phyloP scores from a whole-genome alignment of 1,284 basidiomycete genomes.

The Microbotryum lychnidis-dioicae region DNA sequence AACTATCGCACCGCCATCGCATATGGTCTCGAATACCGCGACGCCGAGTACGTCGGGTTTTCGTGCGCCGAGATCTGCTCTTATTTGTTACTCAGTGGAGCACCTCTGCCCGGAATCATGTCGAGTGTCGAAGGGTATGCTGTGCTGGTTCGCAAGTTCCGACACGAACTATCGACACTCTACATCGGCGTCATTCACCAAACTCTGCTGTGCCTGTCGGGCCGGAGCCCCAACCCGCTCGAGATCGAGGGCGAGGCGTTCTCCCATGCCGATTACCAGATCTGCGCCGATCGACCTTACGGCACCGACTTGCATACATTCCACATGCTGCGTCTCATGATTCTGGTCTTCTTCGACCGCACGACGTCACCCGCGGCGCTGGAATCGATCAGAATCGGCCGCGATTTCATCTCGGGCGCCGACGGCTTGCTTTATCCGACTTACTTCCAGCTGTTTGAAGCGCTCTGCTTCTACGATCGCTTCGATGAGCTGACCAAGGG shows the following conservation, averaged over 20 bases:
- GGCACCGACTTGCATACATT: background rate
- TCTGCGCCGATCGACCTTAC: slow-evolving; percentile 1
- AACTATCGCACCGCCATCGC: slow-evolving; percentile 12
- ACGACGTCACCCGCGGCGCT: background rate
- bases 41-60: slow-evolving; percentile 27
- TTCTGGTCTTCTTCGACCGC: slow-evolving; percentile 19
- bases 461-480: slow-evolving; percentile 60
- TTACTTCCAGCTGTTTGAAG: slow-evolving; percentile 53
- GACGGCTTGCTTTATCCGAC: slow-evolving; percentile 19
- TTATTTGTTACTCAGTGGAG: slow-evolving; percentile 10
- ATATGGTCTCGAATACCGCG: slow-evolving; percentile 24
- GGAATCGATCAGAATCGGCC: slow-evolving; percentile 11
- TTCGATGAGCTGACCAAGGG: slow-evolving; percentile 59
- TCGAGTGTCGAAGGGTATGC: slow-evolving; percentile 25
- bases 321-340: slow-evolving; percentile 23
- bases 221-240: slow-evolving; percentile 1
- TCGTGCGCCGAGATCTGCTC: slow-evolving; percentile 19
- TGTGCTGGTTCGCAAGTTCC: slow-evolving; percentile 27
- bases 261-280: slow-evolving; percentile 13
- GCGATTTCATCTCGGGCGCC: slow-evolving; percentile 10
- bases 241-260: slow-evolving; percentile 27
- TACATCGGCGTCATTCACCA: slow-evolving; percentile 20
- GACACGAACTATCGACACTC: slow-evolving; percentile 24
- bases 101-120: slow-evolving; percentile 11
- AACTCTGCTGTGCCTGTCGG: slow-evolving; percentile 10